Percentiles rank a stretch among this genome's conserved stretches.
phyloP scores from a whole-genome alignment of 805 yeast species.

The Lipomyces anomalus region DNA sequence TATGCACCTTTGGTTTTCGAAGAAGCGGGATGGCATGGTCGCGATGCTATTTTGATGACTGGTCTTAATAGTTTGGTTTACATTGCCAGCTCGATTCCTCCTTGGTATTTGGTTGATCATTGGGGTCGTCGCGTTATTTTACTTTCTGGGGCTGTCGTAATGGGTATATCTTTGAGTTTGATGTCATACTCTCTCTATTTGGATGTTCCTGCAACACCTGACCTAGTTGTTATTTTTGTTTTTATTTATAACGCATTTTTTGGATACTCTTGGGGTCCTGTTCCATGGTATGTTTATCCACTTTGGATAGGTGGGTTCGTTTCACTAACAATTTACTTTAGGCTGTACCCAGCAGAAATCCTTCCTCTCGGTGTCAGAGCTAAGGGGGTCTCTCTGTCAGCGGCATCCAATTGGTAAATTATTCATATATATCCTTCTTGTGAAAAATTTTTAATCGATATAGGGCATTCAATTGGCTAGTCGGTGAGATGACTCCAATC shows the following conservation, averaged over 20 bases:
- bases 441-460: no score
- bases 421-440: no score
- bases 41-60: conserved; percentile 84
- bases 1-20: conserved; percentile 93
- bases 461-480: conserved; percentile 83
- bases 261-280: conserved; percentile 80
- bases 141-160: conserved; percentile 68
- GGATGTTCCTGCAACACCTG: conserved; percentile 53
- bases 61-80: conserved; percentile 67
- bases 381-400: conserved; percentile 82
- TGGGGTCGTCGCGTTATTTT: conserved; percentile 92
- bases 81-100: conserved; percentile 66
- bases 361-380: conserved; percentile 80
- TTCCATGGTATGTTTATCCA: no score
- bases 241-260: conserved; percentile 72
- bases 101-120: conserved; percentile 83
- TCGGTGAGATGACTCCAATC: conserved; percentile 87
- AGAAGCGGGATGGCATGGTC: conserved; percentile 90
- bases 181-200: conserved; percentile 59
- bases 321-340: no score
- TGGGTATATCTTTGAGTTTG: conserved; percentile 63
- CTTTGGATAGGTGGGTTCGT: no score
- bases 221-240: conserved; percentile 67
- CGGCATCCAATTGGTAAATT: conserved; percentile 95
- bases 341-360: conserved; percentile 35